Evolutionary conservation across 768 basidiomycete species (phyloP), one percentile per base, ranked within the genome.

Genomic region (Rossbeevera mucosa): DNA sequence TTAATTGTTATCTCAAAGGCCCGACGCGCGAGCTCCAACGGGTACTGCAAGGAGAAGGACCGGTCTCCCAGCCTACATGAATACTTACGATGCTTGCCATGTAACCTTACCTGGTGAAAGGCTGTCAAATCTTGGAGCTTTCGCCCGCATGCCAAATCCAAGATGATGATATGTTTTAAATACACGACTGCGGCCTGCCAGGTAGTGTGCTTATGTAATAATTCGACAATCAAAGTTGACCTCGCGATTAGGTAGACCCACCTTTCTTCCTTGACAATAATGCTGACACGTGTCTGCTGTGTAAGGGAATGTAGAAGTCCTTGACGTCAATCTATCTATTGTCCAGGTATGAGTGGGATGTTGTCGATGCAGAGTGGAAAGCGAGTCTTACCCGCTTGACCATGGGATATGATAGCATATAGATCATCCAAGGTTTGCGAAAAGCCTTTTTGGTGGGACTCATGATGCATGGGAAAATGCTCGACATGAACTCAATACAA

Each of bases 401-500:
- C 80, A 62, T 86, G 83, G 25, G 77, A 72, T 44, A 85, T 75
- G 2, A 82, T 69, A 38, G 74, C 68, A 41, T 76, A 75, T 7
- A 83, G 71, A 20, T 81, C 76, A 16, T 80, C 75, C 16, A 81
- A 56, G 12, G 63, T 58, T 21, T 61, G 56, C 8, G 65, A 60
- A 4, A 82, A 59, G 2, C 69, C 62, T 12, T 64, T 58, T n/a
- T 52, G 44, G 11, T 73, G 56, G 58, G 83, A 81, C 60, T 47
- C 43, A 16, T 74, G 59, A 60, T 86, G 85, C 68, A 78, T 80
- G 0, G 81, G 82, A 61, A 82, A 85, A 53, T 72, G 77, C 58
- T 86, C 83, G 14, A 83, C 66, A 54, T 88, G 85, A 2, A 59
- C 60, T 85, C 84, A 86, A 51, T 81, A 86, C 16, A 80, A 66